These are phyloP conservation scores for Silene vulgaris DNA, from an alignment of 179 eudicot genomes.

Conservation along the genomic window DNA sequence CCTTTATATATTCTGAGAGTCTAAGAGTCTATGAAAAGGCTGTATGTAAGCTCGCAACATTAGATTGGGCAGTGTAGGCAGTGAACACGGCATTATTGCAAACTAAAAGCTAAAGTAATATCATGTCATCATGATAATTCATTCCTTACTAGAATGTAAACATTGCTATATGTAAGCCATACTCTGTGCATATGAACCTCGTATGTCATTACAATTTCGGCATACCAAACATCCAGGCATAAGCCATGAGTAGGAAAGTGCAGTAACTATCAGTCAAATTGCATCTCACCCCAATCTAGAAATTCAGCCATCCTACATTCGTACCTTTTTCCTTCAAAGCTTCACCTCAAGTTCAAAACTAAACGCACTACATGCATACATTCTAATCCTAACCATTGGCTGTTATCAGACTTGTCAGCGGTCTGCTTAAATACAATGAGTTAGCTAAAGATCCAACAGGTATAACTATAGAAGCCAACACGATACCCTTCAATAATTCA, in stretches of 20 bases:
- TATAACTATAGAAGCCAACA: neutral
- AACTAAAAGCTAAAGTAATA: too few relatives aligned
- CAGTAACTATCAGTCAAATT: neutral
- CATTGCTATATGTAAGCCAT: neutral
- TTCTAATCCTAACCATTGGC: neutral
- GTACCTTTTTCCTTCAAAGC: slow-evolving; percentile 6
- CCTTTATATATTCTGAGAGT: neutral
- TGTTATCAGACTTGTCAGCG: neutral
- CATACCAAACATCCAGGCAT: neutral
- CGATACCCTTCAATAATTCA: neutral
- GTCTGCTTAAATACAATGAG: neutral
- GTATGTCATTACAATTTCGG: neutral
- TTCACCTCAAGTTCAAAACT: neutral
- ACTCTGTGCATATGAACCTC: neutral
- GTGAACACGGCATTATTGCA: neutral
- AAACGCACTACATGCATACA: neutral
- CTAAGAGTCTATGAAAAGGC: neutral
- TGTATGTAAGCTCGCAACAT: neutral
- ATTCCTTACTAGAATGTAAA: too few relatives aligned
- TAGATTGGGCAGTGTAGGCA: neutral
- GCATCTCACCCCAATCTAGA: neutral
- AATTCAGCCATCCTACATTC: neutral
- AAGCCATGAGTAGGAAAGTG: neutral
- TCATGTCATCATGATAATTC: too few relatives aligned
- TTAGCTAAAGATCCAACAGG: neutral